These are phyloP conservation scores for Santalum album DNA, from an alignment of 164 flowering plant species.

Conservation along the genomic window DNA sequence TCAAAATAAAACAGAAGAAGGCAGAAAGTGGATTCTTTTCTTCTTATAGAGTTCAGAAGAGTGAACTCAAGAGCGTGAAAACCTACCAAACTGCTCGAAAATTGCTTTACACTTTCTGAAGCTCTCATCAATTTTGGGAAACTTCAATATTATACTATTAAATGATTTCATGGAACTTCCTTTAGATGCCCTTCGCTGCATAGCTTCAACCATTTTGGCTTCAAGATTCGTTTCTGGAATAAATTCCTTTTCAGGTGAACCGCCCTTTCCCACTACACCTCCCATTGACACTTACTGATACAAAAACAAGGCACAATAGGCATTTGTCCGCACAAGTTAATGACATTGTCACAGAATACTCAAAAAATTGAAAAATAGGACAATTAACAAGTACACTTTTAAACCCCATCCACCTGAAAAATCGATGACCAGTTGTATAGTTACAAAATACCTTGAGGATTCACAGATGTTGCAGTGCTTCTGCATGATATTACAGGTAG, in stretches of 20 bases:
- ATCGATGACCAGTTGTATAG: too few species aligned
- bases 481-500: too few species aligned
- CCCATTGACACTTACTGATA: conserved; percentile 74
- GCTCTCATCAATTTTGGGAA: conserved; percentile 84
- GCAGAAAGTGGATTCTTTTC: too few species aligned
- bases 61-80: too few species aligned
- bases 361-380: too few species aligned
- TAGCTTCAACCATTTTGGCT: conserved; percentile 74
- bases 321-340: neutral
- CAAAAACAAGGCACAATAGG: neutral
- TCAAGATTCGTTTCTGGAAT: conserved; percentile 76
- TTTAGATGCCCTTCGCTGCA: conserved; percentile 51
- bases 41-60: too few species aligned
- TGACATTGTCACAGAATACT: conserved; percentile 1
- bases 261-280: conserved; percentile 42
- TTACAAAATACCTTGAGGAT: too few species aligned
- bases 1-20: too few species aligned
- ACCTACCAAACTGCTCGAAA: conserved; percentile 75
- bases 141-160: conserved; percentile 70
- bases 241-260: conserved; percentile 26
- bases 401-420: too few species aligned
- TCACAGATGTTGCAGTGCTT: too few species aligned
- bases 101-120: conserved; percentile 66
- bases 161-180: conserved; percentile 75
- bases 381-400: too few species aligned